Evolutionary conservation across 83 land plant species (phyloP).

Genomic region (Picea engelmannii): DNA sequence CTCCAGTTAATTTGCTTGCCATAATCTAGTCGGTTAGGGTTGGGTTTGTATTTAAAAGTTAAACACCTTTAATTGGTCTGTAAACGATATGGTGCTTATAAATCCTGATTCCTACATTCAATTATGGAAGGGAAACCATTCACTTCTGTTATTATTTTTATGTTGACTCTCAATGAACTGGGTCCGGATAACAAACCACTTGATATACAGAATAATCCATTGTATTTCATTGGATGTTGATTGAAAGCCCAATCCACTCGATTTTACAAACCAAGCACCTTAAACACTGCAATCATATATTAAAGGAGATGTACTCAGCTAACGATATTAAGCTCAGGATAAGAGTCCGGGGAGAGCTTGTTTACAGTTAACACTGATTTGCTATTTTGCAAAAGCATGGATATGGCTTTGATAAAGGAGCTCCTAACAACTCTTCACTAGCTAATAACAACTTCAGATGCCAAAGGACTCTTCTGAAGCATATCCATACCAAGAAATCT

Average conservation of each 20-base stretch:
- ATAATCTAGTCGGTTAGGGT: not conserved
- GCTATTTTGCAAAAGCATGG: no score
- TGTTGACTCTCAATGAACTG: not conserved
- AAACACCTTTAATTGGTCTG: not conserved
- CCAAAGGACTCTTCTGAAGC: no score
- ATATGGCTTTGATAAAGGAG: no score
- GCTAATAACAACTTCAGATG: no score
- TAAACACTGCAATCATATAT: not conserved
- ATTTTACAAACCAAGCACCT: not conserved
- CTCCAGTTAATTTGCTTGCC: not conserved
- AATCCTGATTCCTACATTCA: not conserved
- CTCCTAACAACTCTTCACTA: no score
- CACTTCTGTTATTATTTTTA: not conserved
- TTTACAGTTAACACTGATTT: no score
- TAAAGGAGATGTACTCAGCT: no score
- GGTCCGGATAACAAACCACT: not conserved
- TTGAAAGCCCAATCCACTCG: not conserved
- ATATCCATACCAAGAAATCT: no score
- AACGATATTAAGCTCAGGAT: no score
- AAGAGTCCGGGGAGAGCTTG: no score
- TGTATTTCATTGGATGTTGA: not conserved
- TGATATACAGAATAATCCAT: not conserved
- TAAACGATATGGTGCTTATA: not conserved
- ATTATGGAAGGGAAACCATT: not conserved
- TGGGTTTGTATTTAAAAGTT: not conserved